Evolutionary conservation across 2,329 filamentous ascomycete genomes (phyloP).

Genomic region (Cladophialophora immunda): DNA sequence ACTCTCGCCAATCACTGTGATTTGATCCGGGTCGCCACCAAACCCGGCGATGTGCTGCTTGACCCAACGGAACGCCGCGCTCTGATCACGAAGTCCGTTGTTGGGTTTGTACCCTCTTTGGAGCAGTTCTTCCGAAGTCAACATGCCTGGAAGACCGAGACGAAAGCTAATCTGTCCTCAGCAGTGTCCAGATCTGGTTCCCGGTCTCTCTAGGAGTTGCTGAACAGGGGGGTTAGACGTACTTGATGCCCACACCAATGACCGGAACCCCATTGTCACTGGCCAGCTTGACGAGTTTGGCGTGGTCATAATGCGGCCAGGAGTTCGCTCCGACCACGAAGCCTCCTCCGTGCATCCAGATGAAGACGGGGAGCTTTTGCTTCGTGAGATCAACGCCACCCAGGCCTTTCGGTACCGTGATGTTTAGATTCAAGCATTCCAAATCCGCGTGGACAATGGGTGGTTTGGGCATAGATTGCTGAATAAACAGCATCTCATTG

Average conservation of each 20-base stretch:
- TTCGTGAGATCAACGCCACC: constrained; percentile 52
- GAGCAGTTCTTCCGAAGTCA: constrained; percentile 59
- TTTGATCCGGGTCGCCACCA: constrained; percentile 51
- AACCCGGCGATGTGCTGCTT: constrained; percentile 52
- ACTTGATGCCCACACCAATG: constrained; percentile 58
- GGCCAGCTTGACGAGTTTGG: constrained; percentile 56
- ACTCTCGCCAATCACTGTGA: constrained; percentile 57
- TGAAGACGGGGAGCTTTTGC: constrained; percentile 62
- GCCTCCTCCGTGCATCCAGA: constrained; percentile 68
- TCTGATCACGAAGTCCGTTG: constrained; percentile 54
- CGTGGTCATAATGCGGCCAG: constrained; percentile 62
- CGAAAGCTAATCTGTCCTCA: constrained; percentile 53
- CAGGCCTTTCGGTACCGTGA: constrained; percentile 54
- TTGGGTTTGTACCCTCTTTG: constrained; percentile 56
- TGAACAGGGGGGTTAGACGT: constrained; percentile 31
- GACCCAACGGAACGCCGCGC: constrained; percentile 52
- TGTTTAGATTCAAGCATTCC: constrained; percentile 63
- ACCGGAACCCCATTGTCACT: constrained; percentile 55
- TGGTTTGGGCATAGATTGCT: constrained; percentile 55
- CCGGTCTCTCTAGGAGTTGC: constrained; percentile 25
- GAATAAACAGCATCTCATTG: constrained; percentile 59
- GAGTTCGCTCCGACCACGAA: constrained; percentile 65
- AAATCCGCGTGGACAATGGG: constrained; percentile 55
- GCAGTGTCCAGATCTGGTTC: neutral
- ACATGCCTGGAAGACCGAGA: constrained; percentile 54